Evolutionary conservation across 352 stramenopile species (phyloP), one percentile per base, ranked within the genome.

Genomic region (Phytophthora cryptogea): DNA sequence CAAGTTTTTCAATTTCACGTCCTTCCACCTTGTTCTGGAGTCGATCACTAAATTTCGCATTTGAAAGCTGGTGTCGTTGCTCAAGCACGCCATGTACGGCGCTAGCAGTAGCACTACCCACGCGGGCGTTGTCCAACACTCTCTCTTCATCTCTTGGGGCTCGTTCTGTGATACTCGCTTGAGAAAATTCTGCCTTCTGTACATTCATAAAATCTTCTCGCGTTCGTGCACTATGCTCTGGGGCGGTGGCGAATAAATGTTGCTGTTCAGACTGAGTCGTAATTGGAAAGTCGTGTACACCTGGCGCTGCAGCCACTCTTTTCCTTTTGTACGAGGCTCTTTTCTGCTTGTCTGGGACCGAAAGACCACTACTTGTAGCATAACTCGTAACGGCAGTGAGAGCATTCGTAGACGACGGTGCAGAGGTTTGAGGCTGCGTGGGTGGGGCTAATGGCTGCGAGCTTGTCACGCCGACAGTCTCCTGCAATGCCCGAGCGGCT

Each of bases 401-500:
- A 52, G 41, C 26, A n/a, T 43, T 51, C 7, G 30, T 36, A 36
- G 36, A 39, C 8, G 27, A 17, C 26, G 20, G 37, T 44, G 28
- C 31, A 0, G 28, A 32, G 16, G 33, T 13, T 17, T 26, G 44
- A 8, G 17, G 23, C 35, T 49, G 39, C 9, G 54, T 5, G n/a
- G 28, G 13, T 35, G 35, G 28, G 13, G 17, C 37, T 5, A 4
- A 23, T 27, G 26, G 37, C 11, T n/a, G 52, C 8, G 41, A 44
- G 14, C 7, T 44, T 3, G 54, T n/a, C 2, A 54, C 17, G 8
- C 16, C 35, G 26, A 23, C 26, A 16, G 57, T 49, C 31, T 75
- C 62, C 20, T 72, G 33, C 33, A 58, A 33, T 10, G 51, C 57
- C 5, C 59, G 53, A 50, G 63, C 50, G 23, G 52, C 52, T 57